These are phyloP conservation scores for Leccinum angustisporum DNA, from an alignment of 1,284 basidiomycete genomes.

Conservation along the genomic window DNA sequence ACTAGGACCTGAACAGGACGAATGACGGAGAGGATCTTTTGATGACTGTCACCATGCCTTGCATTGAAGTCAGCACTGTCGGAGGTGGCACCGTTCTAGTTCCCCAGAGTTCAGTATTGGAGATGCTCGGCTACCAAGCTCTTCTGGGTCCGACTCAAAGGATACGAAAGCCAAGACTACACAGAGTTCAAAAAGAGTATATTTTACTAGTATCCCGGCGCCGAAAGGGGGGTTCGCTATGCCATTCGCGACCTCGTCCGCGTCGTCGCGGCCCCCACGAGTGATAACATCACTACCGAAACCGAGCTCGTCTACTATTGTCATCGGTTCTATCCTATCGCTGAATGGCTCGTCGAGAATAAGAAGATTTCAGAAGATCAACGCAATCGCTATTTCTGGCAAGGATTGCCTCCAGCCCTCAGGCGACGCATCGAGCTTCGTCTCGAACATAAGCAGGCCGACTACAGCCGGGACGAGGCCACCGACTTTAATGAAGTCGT, in stretches of 20 bases:
- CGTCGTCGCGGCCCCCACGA: background rate
- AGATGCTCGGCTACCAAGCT: background rate
- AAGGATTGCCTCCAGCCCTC: background rate
- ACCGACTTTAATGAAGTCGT: background rate
- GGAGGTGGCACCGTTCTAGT: too few species aligned
- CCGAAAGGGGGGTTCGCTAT: background rate
- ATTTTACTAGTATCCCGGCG: background rate
- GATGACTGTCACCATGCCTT: too few species aligned
- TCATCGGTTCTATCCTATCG: constrained; percentile 1
- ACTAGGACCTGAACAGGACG: too few species aligned
- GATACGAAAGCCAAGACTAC: background rate
- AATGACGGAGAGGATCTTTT: too few species aligned
- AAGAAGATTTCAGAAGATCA: constrained; percentile 7
- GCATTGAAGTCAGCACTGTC: too few species aligned
- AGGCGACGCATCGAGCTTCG: background rate
- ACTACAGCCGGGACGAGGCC: background rate
- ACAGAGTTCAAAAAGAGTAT: background rate
- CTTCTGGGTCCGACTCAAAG: background rate
- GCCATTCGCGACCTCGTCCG: background rate
- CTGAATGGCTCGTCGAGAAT: constrained; percentile 12
- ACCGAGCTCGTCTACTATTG: constrained; percentile 8
- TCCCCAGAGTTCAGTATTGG: too few species aligned
- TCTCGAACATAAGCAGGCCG: background rate
- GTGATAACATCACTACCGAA: constrained; percentile 8
- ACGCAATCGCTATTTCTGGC: background rate